Evolutionary conservation across 805 yeast genomes (phyloP), one percentile per base, ranked within the genome.

Genomic region (Hanseniaspora lindneri): DNA sequence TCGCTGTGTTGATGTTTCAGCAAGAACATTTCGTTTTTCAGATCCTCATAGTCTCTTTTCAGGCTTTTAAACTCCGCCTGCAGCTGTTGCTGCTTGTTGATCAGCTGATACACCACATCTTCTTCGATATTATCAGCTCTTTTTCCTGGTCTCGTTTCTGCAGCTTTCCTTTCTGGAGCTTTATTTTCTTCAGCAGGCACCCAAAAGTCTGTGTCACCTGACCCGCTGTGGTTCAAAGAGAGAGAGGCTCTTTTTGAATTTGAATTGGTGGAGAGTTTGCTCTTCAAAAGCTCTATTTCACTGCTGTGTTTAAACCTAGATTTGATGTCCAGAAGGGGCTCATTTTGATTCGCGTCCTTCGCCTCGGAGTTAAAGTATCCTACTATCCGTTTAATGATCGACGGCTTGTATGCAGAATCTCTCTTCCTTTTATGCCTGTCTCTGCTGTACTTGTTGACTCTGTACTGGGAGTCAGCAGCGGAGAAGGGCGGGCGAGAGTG

Each of bases 1-100:
- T 20, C 19, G 8, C 27, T 21, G 11, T 44, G 21, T 17, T 44
- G 37, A 17, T 44, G 48, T 17, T 44, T 39, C 16, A 44, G 27
- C 7, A 44, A 14, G 7, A 23, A n/a, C 24, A 44, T 7, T 14
- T 44, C 48, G 24, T 44, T 44, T 4, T 40, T 36, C 36, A 44
- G 14, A 7, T 44, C 48, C 14, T 30, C 39, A 13, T 27, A 23
- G 3, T 16, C 24, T 16, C 30, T 37, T 30, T 37, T 39, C 13
- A 44, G 8, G 7, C 5, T 21, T 14, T 14, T 10, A 8, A 44
- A 13, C 2, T 39, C 30, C 29, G 21, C 17, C 14, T 44, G 37
- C 2, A 36, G 20, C 19, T 36, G 29, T 13, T 20, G 21, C 5
- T 36, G 30, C 30, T 44, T 44, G 24, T 37, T 25, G 13, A 23